phyloP scores from a whole-genome alignment of 2,329 filamentous ascomycete genomes.

The Aureobasidium leucospermi region DNA sequence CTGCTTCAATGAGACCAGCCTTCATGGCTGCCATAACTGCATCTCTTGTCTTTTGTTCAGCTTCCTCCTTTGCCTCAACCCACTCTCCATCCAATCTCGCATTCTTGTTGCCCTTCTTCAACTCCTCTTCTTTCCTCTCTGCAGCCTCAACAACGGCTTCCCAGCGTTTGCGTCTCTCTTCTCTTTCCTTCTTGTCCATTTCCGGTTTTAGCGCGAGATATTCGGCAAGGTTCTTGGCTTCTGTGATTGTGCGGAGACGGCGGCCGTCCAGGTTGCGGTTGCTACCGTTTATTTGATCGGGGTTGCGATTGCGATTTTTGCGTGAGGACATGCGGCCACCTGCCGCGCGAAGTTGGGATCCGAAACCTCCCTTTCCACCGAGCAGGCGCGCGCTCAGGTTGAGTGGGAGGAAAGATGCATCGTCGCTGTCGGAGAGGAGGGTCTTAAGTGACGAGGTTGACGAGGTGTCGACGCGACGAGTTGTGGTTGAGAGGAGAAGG shows the following conservation, averaged over 20 bases:
- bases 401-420: slow-evolving; percentile 63
- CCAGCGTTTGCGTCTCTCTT: slow-evolving; percentile 76
- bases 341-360: slow-evolving; percentile 90
- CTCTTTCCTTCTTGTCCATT: slow-evolving; percentile 91
- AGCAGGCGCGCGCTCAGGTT: slow-evolving; percentile 71
- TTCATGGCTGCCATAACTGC: slow-evolving; percentile 67
- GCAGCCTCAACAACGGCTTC: slow-evolving; percentile 80
- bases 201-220: slow-evolving; percentile 94
- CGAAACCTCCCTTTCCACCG: slow-evolving; percentile 96
- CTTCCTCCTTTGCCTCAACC: slow-evolving; percentile 92
- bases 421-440: slow-evolving; percentile 44
- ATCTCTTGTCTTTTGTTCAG: slow-evolving; percentile 71
- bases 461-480: slow-evolving; percentile 56
- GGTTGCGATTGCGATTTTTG: slow-evolving; percentile 72
- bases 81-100: slow-evolving; percentile 72
- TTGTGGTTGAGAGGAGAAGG: slow-evolving; percentile 76
- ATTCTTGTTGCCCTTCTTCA: slow-evolving; percentile 61
- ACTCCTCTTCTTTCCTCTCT: slow-evolving; percentile 75
- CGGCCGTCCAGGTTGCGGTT: slow-evolving; percentile 91
- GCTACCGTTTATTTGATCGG: slow-evolving; percentile 69
- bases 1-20: slow-evolving; percentile 50
- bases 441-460: slow-evolving; percentile 52
- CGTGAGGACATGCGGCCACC: slow-evolving; percentile 97
- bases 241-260: slow-evolving; percentile 81
- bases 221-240: slow-evolving; percentile 90